Evolutionary conservation across 75 land plant genomes (phyloP), one percentile per base, ranked within the genome.

Genomic region (Cunninghamia lanceolata): DNA sequence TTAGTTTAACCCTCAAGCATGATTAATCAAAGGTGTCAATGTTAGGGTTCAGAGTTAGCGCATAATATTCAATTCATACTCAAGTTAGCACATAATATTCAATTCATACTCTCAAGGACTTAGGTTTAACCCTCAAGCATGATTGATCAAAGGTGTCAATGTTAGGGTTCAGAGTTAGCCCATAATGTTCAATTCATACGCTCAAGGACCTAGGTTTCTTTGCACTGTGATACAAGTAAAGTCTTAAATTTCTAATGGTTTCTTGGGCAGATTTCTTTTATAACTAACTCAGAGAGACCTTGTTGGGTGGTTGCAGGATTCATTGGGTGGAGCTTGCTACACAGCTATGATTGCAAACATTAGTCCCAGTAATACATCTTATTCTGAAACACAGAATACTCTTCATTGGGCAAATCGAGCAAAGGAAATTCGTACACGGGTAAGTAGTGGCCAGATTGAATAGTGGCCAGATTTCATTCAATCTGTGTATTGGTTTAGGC

Each of bases 381-480:
- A 71, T 71, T 84, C 75, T 19, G 88, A 89, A 47, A 89, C 90
- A 19, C 90, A 89, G 45, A 89, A 86, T 52, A 86, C 88, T 43
- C 66, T 89, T 4, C 74, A 89, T 38, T 89, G 90, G 90, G 90
- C 85, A 53, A 89, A 89, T 63, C 68, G 84, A 63, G 90, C 88
- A 35, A 89, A 89, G 38, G 85, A 86, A 88, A 89, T 89, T 38
- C 54, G 88, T 28, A 89, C 89, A 45, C 86, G 87, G 73, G 89
- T 82, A 42, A 74, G 86, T 25, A 13, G 11, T 79, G 25, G 15
- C 14, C 19, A 79, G 32, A 25, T 9, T 79, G n/a, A n/a, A n/a
- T 25, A 13, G 11, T 79, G 25, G 15, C 14, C 19, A 79, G 32
- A 25, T 9, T 79, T 40, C 7, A 9, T 43, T 9, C 46, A 43